These are phyloP conservation scores for Akanthomyces muscarius DNA, from an alignment of 2,329 filamentous ascomycete genomes.

Conservation along the genomic window DNA sequence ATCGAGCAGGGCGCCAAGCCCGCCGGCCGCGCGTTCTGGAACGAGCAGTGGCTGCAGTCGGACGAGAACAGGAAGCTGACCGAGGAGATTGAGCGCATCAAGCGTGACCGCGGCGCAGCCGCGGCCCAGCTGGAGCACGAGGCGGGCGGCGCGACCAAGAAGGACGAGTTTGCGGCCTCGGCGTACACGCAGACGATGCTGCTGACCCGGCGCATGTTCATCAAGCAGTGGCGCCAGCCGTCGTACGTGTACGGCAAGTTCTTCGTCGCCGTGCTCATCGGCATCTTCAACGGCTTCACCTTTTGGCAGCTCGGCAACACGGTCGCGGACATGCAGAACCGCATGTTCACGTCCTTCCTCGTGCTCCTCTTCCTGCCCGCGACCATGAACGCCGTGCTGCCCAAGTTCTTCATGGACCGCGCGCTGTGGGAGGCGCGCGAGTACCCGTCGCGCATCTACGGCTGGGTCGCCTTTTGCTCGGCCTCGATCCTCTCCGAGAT, in stretches of 20 bases:
- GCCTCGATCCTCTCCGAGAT: slow-evolving; percentile 71
- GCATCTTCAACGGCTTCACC: slow-evolving; percentile 76
- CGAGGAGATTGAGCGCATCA: slow-evolving; percentile 62
- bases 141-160: slow-evolving; percentile 20
- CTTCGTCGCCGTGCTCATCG: slow-evolving; percentile 66
- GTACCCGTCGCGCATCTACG: slow-evolving; percentile 70
- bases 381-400: slow-evolving; percentile 67
- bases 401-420: slow-evolving; percentile 74
- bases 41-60: slow-evolving; percentile 68
- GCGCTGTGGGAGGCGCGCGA: slow-evolving; percentile 70
- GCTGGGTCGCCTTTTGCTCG: slow-evolving; percentile 71
- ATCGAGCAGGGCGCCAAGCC: slow-evolving; percentile 40
- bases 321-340: slow-evolving; percentile 67
- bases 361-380: slow-evolving; percentile 64
- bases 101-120: slow-evolving; percentile 26
- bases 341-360: slow-evolving; percentile 70
- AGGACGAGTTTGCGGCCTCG: slow-evolving; percentile 63
- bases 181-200: slow-evolving; percentile 58
- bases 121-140: slow-evolving; percentile 26
- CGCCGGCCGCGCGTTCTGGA: slow-evolving; percentile 54
- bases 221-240: slow-evolving; percentile 71
- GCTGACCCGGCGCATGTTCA: slow-evolving; percentile 67
- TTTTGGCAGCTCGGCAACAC: slow-evolving; percentile 66
- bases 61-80: slow-evolving; percentile 55
- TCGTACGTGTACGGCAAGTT: slow-evolving; percentile 75